Conservation (phyloP, 106 monocot species). For the Dioscorea dumetorum region DNA sequence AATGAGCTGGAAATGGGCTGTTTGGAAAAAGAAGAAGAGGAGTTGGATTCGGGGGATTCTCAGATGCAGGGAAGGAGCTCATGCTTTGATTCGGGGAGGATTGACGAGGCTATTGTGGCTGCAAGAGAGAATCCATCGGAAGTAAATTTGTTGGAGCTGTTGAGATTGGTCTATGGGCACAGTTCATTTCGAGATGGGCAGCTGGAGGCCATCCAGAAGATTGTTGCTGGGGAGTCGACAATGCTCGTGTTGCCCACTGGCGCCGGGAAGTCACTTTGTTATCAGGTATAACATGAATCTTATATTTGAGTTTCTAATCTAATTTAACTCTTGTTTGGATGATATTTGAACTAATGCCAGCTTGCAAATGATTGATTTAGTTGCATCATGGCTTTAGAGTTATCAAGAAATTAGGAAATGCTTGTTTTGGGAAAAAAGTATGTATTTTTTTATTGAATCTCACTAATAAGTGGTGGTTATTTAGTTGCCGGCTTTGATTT, state of each 20-base stretch:
- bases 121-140: slow-evolving; percentile 53
- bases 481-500: slow-evolving; percentile 78
- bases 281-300: slow-evolving; percentile 46
- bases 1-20: neutral
- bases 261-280: slow-evolving; percentile 93
- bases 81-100: slow-evolving; percentile 1
- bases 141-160: slow-evolving; percentile 52
- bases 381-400: too few species aligned
- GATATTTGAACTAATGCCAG: too few species aligned
- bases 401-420: too few species aligned
- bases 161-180: slow-evolving; percentile 74
- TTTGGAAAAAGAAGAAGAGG: slow-evolving; percentile 29
- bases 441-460: too few species aligned
- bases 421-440: too few species aligned
- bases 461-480: neutral
- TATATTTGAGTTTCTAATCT: too few species aligned
- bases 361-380: too few species aligned
- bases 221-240: slow-evolving; percentile 60
- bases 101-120: slow-evolving; percentile 35
- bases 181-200: slow-evolving; percentile 88
- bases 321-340: too few species aligned
- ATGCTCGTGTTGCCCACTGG: slow-evolving; percentile 95
- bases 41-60: slow-evolving; percentile 14
- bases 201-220: slow-evolving; percentile 55
- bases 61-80: slow-evolving; percentile 7